A percentile compares a stretch with the other conserved stretches of the same genome.
These are phyloP conservation scores for Candida caryicola DNA, from an alignment of 805 yeast species.

Conservation along the genomic window DNA sequence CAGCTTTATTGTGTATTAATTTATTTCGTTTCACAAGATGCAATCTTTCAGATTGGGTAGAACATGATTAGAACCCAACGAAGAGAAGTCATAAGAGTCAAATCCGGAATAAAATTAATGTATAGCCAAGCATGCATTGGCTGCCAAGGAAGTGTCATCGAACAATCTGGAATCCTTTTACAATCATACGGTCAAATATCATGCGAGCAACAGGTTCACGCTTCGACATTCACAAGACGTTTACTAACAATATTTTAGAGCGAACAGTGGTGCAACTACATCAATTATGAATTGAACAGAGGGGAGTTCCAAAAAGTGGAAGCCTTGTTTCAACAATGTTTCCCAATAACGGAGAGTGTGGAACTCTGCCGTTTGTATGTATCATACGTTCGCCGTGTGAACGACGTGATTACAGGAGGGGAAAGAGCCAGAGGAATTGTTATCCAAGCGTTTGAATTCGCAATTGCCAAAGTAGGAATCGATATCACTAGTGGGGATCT, in stretches of 20 bases:
- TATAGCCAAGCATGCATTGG: too few species aligned
- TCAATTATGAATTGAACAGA: conserved; percentile 57
- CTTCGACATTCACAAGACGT: too few species aligned
- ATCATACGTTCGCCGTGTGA: conserved; percentile 68
- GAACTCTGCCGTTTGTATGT: conserved; percentile 76
- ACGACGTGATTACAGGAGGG: conserved; percentile 74
- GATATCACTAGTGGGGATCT: conserved; percentile 69
- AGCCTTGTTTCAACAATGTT: conserved; percentile 58
- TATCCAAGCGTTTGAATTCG: conserved; percentile 80
- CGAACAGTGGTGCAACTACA: conserved; percentile 69
- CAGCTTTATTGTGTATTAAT: too few species aligned
- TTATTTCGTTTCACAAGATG: too few species aligned
- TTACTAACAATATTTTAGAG: conserved; percentile 27
- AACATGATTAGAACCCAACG: too few species aligned
- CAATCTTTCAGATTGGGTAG: too few species aligned
- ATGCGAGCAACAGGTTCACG: too few species aligned
- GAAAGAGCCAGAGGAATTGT: conserved; percentile 74
- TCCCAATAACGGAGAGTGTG: conserved; percentile 61
- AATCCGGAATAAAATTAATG: too few species aligned
- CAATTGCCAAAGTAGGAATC: conserved; percentile 70
- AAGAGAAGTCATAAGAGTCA: too few species aligned
- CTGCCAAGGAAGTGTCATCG: too few species aligned
- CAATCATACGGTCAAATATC: too few species aligned
- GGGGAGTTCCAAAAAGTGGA: conserved; percentile 69
- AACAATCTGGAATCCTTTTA: too few species aligned